Conservation (phyloP, 371 early-diverging fungal genomes). For the Syncephalastrum monosporum region DNA sequence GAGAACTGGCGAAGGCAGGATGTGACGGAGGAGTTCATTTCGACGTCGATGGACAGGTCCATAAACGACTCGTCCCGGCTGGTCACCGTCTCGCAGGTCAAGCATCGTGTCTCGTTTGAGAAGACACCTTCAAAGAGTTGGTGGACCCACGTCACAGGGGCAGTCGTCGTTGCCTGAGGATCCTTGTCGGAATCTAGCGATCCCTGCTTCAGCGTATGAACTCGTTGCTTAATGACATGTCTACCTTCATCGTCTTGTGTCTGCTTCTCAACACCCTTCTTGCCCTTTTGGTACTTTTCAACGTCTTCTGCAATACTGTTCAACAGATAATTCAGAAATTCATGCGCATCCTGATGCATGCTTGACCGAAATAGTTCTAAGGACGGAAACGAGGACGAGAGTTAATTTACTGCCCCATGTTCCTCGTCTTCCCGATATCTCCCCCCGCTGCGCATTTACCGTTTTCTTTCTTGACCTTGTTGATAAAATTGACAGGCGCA, state of each 20-base stretch:
- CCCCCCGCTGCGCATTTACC: constrained; percentile 48
- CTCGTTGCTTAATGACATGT: neutral
- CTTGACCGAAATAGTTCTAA: constrained; percentile 89
- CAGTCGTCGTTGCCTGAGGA: constrained; percentile 9
- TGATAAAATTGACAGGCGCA: constrained; percentile 86
- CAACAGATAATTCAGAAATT: constrained; percentile 91
- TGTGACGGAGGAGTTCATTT: constrained; percentile 91
- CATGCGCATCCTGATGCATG: constrained; percentile 98
- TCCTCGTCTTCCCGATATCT: no score
- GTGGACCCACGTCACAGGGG: constrained; percentile 87
- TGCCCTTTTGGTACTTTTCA: constrained; percentile 53
- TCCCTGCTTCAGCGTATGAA: neutral
- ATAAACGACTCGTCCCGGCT: constrained; percentile 93
- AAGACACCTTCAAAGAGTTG: constrained; percentile 92
- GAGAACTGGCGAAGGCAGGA: constrained; percentile 92
- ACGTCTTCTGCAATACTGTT: constrained; percentile 92
- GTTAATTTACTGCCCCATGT: neutral
- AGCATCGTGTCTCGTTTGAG: constrained; percentile 94
- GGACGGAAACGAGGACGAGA: no score
- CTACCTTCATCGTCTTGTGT: neutral
- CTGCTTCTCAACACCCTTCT: constrained; percentile 4
- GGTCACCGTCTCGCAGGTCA: constrained; percentile 95
- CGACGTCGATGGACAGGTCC: constrained; percentile 94
- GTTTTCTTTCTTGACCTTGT: constrained; percentile 86
- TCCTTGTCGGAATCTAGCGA: constrained; percentile 14